Evolutionary conservation across 2,329 filamentous ascomycete species (phyloP).

Genomic region (Ceratocystis harringtonii): DNA sequence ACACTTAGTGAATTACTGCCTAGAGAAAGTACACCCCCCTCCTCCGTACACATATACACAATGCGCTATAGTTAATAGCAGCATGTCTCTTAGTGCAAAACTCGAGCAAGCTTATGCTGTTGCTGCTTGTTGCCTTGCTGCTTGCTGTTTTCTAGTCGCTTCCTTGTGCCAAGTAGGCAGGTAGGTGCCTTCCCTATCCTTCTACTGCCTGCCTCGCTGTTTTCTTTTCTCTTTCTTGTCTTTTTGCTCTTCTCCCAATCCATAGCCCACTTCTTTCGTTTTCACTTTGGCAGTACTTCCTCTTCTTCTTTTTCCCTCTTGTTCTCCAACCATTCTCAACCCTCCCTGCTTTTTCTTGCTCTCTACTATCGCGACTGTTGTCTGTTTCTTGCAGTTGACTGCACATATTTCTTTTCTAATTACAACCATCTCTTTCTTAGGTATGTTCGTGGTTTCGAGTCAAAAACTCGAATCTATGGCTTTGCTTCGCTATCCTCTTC

Average conservation of each 20-base stretch:
- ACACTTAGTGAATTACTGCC: conserved; percentile 3
- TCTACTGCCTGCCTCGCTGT: conserved; percentile 5
- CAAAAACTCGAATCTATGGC: background rate
- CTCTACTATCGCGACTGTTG: conserved; percentile 11
- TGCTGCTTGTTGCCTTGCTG: background rate
- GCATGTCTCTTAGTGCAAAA: background rate
- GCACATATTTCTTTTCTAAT: conserved; percentile 17
- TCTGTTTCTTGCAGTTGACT: conserved; percentile 16
- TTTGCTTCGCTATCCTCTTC: background rate
- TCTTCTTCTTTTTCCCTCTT: conserved; percentile 8
- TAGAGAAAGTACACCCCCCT: background rate
- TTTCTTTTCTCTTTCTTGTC: background rate
- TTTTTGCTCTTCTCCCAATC: conserved; percentile 9
- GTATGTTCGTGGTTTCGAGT: conserved; percentile 4
- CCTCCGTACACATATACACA: background rate
- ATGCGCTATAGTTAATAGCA: background rate
- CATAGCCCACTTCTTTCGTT: conserved; percentile 10
- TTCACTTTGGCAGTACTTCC: background rate
- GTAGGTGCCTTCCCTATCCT: background rate
- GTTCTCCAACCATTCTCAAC: background rate
- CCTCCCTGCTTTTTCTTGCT: conserved; percentile 7
- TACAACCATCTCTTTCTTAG: conserved; percentile 13
- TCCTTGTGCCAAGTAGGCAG: background rate
- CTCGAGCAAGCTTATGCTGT: conserved; percentile 3
- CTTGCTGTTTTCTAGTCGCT: background rate